A percentile compares a stretch with the other conserved stretches of the same genome.
phyloP scores from a whole-genome alignment of 495 filamentous ascomycete genomes.

The Tuber melanosporum region DNA sequence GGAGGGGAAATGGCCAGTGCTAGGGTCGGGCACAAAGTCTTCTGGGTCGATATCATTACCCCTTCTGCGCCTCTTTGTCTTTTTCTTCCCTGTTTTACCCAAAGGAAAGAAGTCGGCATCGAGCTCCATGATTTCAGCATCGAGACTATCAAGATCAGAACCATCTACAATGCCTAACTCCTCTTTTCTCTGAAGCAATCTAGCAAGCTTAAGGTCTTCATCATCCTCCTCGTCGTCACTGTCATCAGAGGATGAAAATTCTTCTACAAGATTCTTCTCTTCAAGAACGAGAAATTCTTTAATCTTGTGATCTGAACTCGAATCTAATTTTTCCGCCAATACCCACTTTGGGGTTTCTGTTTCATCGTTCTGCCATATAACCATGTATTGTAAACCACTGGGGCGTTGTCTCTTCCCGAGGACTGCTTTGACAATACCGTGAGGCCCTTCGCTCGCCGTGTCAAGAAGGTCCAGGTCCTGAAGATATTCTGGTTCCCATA shows the following conservation, averaged over 20 bases:
- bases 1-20: slow-evolving; percentile 50
- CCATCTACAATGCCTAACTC: slow-evolving; percentile 52
- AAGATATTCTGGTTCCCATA: slow-evolving; percentile 46
- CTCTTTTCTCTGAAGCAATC: slow-evolving; percentile 59
- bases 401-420: slow-evolving; percentile 46
- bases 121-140: slow-evolving; percentile 53
- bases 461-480: slow-evolving; percentile 48
- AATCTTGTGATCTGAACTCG: slow-evolving; percentile 41
- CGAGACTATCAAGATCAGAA: slow-evolving; percentile 42
- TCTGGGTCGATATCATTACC: background rate
- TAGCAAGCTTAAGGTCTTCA: slow-evolving; percentile 57
- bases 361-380: slow-evolving; percentile 46
- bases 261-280: slow-evolving; percentile 4
- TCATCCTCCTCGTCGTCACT: slow-evolving; percentile 30
- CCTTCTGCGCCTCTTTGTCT: slow-evolving; percentile 20
- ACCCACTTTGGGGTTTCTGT: slow-evolving; percentile 52
- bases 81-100: slow-evolving; percentile 23
- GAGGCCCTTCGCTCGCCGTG: slow-evolving; percentile 43
- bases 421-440: slow-evolving; percentile 43
- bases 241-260: slow-evolving; percentile 2
- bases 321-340: slow-evolving; percentile 41
- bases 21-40: slow-evolving; percentile 22
- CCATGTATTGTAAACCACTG: slow-evolving; percentile 50
- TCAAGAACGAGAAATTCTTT: slow-evolving; percentile 37
- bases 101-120: slow-evolving; percentile 42